Base-by-base conservation (phyloP, 768 basidiomycete species). In the Russula sp. region DNA sequence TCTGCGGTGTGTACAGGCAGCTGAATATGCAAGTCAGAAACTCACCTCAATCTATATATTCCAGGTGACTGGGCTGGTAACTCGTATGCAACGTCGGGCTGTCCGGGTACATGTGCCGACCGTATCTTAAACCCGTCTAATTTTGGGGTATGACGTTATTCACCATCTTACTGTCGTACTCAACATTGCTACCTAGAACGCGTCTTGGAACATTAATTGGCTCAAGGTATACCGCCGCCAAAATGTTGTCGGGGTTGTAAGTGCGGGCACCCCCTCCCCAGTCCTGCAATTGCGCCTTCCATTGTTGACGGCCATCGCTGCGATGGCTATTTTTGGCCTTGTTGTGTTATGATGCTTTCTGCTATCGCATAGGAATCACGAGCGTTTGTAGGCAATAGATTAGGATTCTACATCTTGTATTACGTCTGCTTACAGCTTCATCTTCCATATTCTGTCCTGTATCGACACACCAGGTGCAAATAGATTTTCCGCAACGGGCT, bases 61-160 rank as follows among this genome's bases (percentile, higher is more conserved):
- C 22, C 54, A 89, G 87, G 86, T 68, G 89, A 90, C 73, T 91
- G 89, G 90, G 90, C 90, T 16, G 89, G 89, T 32, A 89, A 90
- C 71, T 85, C 87, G 5, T 91, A 91, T 68, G 80, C 82, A 5
- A 87, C 87, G 10, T 85, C 82, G 2, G 81, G 81, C 20, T 91
- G 90, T 67, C 88, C 89, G 6, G 90, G 89, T 45, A 86, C 87
- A 35, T 92, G 90, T 68, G 70, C 78, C 20, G 79, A 81, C 11
- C 78, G 78, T 61, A 71, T 91, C 42, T 83, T 79, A 79, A 78
- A 89, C 70, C 89, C 90, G 1, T 70, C 70, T 3, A 91, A 90
- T 71, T 91, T 91, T 68, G 84, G 80, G 70, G 89, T 85, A 74
- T 55, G 85, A 73, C 18, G 14, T 27, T 49, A 16, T 27, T 50